Evolutionary conservation across 257 asterid genomes (phyloP), one percentile per base, ranked within the genome.

Genomic region (Solanum pinnatisectum): DNA sequence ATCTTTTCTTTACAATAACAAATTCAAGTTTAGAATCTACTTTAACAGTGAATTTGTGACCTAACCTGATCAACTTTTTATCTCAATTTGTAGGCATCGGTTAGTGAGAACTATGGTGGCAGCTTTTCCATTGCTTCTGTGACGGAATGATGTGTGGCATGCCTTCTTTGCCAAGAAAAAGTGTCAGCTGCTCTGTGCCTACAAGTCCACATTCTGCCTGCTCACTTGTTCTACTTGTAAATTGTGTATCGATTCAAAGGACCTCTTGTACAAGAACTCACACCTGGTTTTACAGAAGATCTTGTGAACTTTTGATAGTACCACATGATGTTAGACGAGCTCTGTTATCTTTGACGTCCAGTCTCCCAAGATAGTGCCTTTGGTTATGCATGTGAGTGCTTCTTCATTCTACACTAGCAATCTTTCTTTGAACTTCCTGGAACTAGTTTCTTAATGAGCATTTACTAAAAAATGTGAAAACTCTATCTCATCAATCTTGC

Each of bases 101-200:
- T 96, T 90, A 89, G 93, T 79, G 98, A 95, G 88, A 88, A 70
- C 84, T 96, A 95, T 82, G 99, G 99, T 76, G 99, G 99, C 84
- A 91, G 91, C 87, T 96, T 95, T 39, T 84, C 87, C 60, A 88
- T 95, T 84, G 91, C 90, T 70, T 86, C 89, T 42, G 59, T 49
- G 88, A 78, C 85, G 89, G 87, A 89, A 85, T 90, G 89, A 70
- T 83, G 84, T 59, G 44, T 91, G 76, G 79, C 49, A 63, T 15
- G 56, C 68, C 74, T 52, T 63, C 56, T 72, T 63, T 86, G 52
- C 88, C 35, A 32, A 70, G 33, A 46, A 33, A 39, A 73, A 42
- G 70, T 86, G 56, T 37, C 84, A 86, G 36, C 37, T 71, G 40
- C 84, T 86, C 46, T 46, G 73, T 36, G 25, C 36, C n/a, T 63